Evolutionary conservation across 1,284 basidiomycete species (phyloP), one percentile per base, ranked within the genome.

Genomic region (Sporisorium scitamineum): DNA sequence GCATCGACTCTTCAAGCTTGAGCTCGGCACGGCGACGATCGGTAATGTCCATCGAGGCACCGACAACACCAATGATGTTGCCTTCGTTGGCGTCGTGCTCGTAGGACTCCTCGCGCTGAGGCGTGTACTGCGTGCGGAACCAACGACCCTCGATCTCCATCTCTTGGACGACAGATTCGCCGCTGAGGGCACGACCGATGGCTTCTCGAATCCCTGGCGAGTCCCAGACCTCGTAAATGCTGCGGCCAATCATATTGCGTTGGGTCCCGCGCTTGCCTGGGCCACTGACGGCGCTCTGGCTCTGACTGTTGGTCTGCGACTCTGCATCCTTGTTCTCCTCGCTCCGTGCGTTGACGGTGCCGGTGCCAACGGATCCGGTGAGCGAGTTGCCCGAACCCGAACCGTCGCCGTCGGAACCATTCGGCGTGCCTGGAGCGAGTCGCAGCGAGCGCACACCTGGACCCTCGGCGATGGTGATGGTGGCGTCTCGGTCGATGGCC

Each of bases 11-110:
- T 47, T 80, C 78, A 31, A 86, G 76, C 45, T 78, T 80, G 10
- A 63, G 67, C 64, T 86, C 82, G 2, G 84, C 81, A 18, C 72
- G 71, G 48, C 82, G 80, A 18, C 84, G 76, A 54, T 85, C 86
- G 7, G 85, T 85, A 41, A 86, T 83, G 61, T 86, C 84, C 74
- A 84, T 79, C 18, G 81, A 84, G n/a, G 86, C 85, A 34, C 85
- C 81, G 31, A 86, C 84, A 41, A 85, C 84, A 31, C 85, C 85
- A 10, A 81, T 78, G 65, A 84, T 80, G 20, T 67, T 22, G 2
- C 71, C 73, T 31, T 78, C 72, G 64, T 58, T 64, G 48, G 54
- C 75, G 13, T 79, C 79, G 31, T 59, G 58, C 39, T 70, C 69
- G 62, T 71, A 65, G 8, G 63, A 63, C 42, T 77, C 72, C 6